Evolutionary conservation across 306 rosid genomes (phyloP).

Genomic region (barrel medic (Medicago truncatula)): MtrunA17r5.0-ANR NC_053042.1:42334001-42334500

Average conservation of each 20-base stretch:
- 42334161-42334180: constrained; percentile 76
- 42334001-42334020: constrained; percentile 56
- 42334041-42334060: constrained; percentile 78
- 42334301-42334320: constrained; percentile 92
- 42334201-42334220: constrained; percentile 89
- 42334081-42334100: constrained; percentile 81
- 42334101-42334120: constrained; percentile 88
- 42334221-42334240: constrained; percentile 86
- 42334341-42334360: constrained; percentile 84
- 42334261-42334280: constrained; percentile 80
- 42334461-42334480: background rate
- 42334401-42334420: background rate
- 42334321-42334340: constrained; percentile 82
- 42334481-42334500: constrained; percentile 51
- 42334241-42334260: constrained; percentile 85
- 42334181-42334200: constrained; percentile 86
- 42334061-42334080: constrained; percentile 71
- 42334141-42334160: constrained; percentile 84
- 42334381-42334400: background rate
- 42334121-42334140: constrained; percentile 84
- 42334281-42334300: constrained; percentile 86
- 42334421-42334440: background rate
- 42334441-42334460: background rate
- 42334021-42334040: constrained; percentile 74
- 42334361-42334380: constrained; percentile 39